Conservation (phyloP, 129 eudicot species). For the Kitagawia praeruptora region DNA sequence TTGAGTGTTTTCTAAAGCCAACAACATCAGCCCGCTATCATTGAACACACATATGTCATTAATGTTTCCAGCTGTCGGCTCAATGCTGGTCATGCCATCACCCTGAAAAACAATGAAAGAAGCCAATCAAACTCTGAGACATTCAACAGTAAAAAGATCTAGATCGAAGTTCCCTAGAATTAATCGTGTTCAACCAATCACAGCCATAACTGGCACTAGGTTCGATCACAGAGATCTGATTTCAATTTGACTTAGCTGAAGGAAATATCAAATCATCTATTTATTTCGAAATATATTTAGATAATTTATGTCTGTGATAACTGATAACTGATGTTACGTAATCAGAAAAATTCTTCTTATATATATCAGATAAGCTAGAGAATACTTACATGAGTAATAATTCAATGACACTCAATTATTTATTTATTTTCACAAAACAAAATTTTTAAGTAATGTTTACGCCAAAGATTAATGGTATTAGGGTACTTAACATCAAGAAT, state of each 20-base stretch:
- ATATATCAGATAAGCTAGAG: background rate
- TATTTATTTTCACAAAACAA: background rate
- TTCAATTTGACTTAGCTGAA: background rate
- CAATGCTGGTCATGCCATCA: constrained; percentile 95
- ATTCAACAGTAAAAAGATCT: background rate
- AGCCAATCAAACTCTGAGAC: background rate
- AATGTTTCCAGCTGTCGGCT: constrained; percentile 76
- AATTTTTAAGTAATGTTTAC: background rate
- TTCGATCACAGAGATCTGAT: background rate
- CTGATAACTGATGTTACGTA: background rate
- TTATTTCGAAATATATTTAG: background rate
- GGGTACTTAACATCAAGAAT: background rate
- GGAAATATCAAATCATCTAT: background rate
- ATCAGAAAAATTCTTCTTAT: background rate
- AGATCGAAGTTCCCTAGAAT: background rate
- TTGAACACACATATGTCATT: constrained; percentile 72
- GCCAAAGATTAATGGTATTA: background rate
- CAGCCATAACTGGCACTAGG: background rate
- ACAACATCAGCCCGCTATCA: constrained; percentile 70
- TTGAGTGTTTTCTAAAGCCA: constrained; percentile 80
- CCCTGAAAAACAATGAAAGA: constrained; percentile 48
- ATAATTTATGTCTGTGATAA: background rate
- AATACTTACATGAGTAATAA: background rate
- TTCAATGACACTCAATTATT: background rate
- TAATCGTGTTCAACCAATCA: background rate